Conservation (phyloP, 371 early-diverging fungal species). For the Umbelopsis sp. region DNA sequence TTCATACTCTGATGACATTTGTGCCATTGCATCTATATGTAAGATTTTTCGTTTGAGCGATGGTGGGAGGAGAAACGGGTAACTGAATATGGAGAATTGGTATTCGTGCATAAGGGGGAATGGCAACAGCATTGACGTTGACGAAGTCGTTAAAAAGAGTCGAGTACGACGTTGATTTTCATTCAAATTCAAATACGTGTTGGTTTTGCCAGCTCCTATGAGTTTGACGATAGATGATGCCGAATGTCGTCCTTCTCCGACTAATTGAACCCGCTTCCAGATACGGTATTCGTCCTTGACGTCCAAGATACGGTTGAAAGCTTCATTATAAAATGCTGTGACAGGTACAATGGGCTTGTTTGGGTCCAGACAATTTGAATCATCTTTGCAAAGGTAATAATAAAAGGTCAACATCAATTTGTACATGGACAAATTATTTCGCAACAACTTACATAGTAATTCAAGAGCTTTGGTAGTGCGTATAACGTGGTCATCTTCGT, state of each 20-base stretch:
- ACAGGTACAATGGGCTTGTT: conserved; percentile 45
- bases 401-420: background rate
- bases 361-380: background rate
- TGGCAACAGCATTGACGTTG: conserved; percentile 35
- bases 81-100: conserved; percentile 74
- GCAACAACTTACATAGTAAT: conserved; percentile 59
- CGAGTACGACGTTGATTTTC: conserved; percentile 46
- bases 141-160: conserved; percentile 39
- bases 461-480: conserved; percentile 64
- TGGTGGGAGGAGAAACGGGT: conserved; percentile 77
- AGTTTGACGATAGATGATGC: conserved; percentile 29
- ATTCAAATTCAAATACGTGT: conserved; percentile 19
- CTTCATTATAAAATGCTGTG: conserved; percentile 64
- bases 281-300: conserved; percentile 81
- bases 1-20: conserved; percentile 83
- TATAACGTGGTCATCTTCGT: conserved; percentile 63
- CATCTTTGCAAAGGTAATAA: background rate
- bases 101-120: conserved; percentile 51
- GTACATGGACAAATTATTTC: no score
- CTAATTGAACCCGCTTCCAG: conserved; percentile 59
- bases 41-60: conserved; percentile 76
- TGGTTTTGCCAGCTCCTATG: conserved; percentile 10
- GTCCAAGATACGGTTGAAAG: conserved; percentile 63
- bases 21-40: conserved; percentile 81
- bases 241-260: conserved; percentile 49